A percentile compares a stretch with the other conserved stretches of the same genome.
Evolutionary conservation across 805 yeast species (phyloP).

Genomic region (Yarrowia sp.): DNA sequence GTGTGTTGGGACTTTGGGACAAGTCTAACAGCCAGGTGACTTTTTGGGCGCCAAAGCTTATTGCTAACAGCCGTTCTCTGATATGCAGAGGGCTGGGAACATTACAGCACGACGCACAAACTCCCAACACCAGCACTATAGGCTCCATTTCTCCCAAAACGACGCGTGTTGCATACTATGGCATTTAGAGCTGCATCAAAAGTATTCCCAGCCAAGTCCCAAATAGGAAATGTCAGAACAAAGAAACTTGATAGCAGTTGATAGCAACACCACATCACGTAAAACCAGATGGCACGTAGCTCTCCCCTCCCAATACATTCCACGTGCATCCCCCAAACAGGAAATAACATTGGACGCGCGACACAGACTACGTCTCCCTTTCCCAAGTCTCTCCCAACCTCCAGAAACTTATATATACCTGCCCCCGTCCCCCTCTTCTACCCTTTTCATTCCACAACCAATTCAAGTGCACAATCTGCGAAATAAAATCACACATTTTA

Average conservation of each 20-base stretch:
- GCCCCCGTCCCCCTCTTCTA: constrained; percentile 22
- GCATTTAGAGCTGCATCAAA: background rate
- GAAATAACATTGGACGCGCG: constrained; percentile 8
- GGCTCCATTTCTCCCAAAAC: constrained; percentile 18
- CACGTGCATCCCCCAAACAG: background rate
- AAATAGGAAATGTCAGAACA: constrained; percentile 14
- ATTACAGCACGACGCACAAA: constrained; percentile 22
- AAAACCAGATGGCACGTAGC: no score
- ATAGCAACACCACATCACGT: background rate
- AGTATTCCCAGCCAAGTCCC: constrained; percentile 21
- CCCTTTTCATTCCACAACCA: constrained; percentile 30
- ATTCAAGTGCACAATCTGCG: constrained; percentile 24
- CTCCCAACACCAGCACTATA: constrained; percentile 23
- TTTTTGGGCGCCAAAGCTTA: background rate
- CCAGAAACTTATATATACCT: constrained; percentile 21
- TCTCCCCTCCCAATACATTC: constrained; percentile 6
- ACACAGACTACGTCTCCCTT: background rate
- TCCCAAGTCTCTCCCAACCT: background rate
- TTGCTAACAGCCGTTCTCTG: constrained; percentile 18
- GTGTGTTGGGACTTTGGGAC: background rate
- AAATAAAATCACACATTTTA: constrained; percentile 23
- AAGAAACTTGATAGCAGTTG: constrained; percentile 18
- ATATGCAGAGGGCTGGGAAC: background rate
- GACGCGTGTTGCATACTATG: background rate
- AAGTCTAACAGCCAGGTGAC: background rate